A percentile compares a stretch with the other conserved stretches of the same genome.
Evolutionary conservation across 164 flowering plant genomes (phyloP).

Genomic region (Aristolochia contorta): DNA sequence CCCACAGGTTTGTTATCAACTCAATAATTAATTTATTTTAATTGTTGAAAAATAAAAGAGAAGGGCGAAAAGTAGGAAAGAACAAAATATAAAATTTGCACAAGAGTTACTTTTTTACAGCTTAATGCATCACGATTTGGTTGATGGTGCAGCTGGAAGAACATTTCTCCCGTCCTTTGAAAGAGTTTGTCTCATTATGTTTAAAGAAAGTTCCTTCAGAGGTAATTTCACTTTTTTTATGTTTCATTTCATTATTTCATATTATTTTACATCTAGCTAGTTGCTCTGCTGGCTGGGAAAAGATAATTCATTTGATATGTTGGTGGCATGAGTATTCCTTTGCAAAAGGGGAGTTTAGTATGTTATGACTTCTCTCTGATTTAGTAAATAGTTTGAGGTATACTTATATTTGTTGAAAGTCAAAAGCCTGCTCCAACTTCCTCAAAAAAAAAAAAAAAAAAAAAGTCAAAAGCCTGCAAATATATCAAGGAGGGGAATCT

Average conservation of each 20-base stretch:
- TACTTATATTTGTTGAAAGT: too few relatives aligned
- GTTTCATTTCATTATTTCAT: slow-evolving; percentile 1
- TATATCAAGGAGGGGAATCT: too few relatives aligned
- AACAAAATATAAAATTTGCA: neutral
- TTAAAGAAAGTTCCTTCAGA: slow-evolving; percentile 83
- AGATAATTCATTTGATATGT: too few relatives aligned
- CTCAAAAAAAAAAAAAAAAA: too few relatives aligned
- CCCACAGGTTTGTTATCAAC: slow-evolving; percentile 60
- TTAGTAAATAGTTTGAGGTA: too few relatives aligned
- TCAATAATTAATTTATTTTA: neutral
- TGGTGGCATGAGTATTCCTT: too few relatives aligned
- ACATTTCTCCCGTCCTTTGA: slow-evolving; percentile 95
- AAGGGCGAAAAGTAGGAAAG: neutral
- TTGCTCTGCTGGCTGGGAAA: too few relatives aligned
- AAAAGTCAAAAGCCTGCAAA: too few relatives aligned
- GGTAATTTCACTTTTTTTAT: slow-evolving; percentile 32
- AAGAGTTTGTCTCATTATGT: slow-evolving; percentile 89
- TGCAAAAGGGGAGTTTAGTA: too few relatives aligned
- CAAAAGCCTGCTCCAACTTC: too few relatives aligned
- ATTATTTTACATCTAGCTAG: neutral
- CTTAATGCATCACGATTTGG: neutral
- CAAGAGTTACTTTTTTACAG: neutral
- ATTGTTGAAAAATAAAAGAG: neutral
- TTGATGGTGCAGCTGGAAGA: slow-evolving; percentile 76
- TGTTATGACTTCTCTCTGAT: too few relatives aligned